phyloP scores from a whole-genome alignment of 495 filamentous ascomycete species.

The Parathielavia hyrcaniae region DNA sequence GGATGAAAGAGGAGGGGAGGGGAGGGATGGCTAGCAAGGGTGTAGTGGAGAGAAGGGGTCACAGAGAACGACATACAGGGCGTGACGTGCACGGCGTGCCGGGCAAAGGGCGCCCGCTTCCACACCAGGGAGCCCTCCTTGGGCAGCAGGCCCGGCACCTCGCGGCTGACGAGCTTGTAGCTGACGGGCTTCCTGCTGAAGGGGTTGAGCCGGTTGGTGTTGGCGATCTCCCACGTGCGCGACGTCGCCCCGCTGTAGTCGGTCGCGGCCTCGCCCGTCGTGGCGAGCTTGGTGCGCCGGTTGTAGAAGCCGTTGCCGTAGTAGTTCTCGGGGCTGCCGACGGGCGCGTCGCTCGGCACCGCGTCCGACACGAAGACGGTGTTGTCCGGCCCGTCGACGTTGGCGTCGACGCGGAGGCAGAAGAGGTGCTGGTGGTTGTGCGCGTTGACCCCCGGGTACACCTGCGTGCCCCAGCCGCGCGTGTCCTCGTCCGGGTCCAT shows the following conservation, averaged over 20 bases:
- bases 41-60: not conserved
- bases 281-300: conserved; percentile 77
- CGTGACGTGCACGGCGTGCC: conserved; percentile 88
- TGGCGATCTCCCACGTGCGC: conserved; percentile 88
- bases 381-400: conserved; percentile 81
- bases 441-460: conserved; percentile 53
- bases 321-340: conserved; percentile 75
- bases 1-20: too few species aligned
- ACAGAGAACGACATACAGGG: conserved; percentile 58
- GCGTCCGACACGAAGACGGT: conserved; percentile 82
- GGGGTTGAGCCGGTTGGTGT: conserved; percentile 75
- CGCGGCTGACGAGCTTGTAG: conserved; percentile 88
- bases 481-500: conserved; percentile 81
- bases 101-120: conserved; percentile 88
- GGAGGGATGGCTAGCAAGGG: too few species aligned
- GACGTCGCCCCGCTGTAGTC: conserved; percentile 76
- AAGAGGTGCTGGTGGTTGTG: conserved; percentile 96
- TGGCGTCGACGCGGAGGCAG: conserved; percentile 83
- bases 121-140: conserved; percentile 80
- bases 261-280: conserved; percentile 61
- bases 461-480: conserved; percentile 85
- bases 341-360: conserved; percentile 55
- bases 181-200: conserved; percentile 80
- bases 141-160: conserved; percentile 72
- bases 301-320: conserved; percentile 95